phyloP scores from a whole-genome alignment of 1,284 basidiomycete species.

The Ceratobasidium sp. region DNA sequence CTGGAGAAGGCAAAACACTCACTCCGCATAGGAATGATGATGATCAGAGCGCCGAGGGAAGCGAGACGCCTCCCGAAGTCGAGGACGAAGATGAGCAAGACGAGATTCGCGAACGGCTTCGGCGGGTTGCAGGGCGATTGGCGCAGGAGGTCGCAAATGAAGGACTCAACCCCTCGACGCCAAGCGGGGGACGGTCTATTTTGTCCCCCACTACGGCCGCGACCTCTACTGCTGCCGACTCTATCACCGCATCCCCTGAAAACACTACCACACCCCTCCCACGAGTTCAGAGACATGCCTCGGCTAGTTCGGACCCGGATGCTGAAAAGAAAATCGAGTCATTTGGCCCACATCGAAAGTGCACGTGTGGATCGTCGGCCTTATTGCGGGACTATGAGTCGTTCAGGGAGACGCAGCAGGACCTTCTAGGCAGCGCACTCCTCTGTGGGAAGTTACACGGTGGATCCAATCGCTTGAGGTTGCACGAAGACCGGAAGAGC shows the following conservation, averaged over 20 bases:
- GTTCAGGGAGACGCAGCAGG: constrained; percentile 49
- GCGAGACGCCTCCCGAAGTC: constrained; percentile 13
- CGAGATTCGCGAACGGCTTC: constrained; percentile 32
- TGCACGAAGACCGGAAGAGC: constrained; percentile 34
- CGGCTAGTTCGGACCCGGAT: not conserved
- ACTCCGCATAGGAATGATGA: not conserved
- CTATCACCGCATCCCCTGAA: not conserved
- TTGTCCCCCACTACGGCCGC: not conserved
- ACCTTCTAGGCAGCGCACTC: constrained; percentile 48
- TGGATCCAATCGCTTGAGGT: constrained; percentile 18
- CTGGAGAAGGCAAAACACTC: constrained; percentile 9
- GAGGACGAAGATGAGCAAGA: constrained; percentile 46
- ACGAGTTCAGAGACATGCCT: not conserved
- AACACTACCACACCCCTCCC: not conserved
- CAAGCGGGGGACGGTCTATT: not conserved
- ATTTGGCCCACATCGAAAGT: not conserved
- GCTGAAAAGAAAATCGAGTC: not conserved
- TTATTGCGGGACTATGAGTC: constrained; percentile 46
- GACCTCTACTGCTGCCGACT: not conserved
- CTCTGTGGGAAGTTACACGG: constrained; percentile 48
- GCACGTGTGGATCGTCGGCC: constrained; percentile 42
- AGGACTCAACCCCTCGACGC: constrained; percentile 7
- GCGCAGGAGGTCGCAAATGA: constrained; percentile 50
- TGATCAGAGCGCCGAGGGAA: not conserved
- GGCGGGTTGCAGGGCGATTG: constrained; percentile 45